phyloP scores from a whole-genome alignment of 208 protist genomes.

The Trypanosoma brucei region DNA sequence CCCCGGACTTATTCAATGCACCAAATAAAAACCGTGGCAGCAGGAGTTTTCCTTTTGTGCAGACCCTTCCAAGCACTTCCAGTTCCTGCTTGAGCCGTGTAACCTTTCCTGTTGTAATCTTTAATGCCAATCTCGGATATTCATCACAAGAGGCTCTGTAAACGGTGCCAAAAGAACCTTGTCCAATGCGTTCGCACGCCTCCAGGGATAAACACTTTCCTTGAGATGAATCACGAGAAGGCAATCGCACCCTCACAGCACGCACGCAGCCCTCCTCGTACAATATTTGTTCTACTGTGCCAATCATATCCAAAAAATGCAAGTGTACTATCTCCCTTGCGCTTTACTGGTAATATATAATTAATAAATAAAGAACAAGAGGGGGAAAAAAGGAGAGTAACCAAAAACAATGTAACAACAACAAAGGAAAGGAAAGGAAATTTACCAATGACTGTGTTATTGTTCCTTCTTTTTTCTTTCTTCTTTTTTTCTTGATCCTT shows the following conservation, averaged over 20 bases:
- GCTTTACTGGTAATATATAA: too few relatives aligned
- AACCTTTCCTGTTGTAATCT: constrained; percentile 79
- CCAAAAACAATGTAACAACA: too few relatives aligned
- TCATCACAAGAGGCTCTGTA: constrained; percentile 69
- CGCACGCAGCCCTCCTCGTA: constrained; percentile 69
- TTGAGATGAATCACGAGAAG: constrained; percentile 27
- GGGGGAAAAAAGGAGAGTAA: too few relatives aligned
- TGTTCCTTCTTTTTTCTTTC: too few relatives aligned
- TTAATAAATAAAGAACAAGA: too few relatives aligned
- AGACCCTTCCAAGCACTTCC: constrained; percentile 75
- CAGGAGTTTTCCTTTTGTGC: constrained; percentile 76
- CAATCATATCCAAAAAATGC: constrained; percentile 40
- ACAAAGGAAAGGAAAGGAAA: too few relatives aligned
- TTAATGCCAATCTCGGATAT: constrained; percentile 74
- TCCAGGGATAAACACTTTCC: constrained; percentile 43
- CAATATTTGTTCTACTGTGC: constrained; percentile 69
- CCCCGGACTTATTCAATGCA: constrained; percentile 68
- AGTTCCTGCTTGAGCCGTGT: constrained; percentile 76
- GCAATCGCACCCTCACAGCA: constrained; percentile 66
- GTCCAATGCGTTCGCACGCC: constrained; percentile 76
- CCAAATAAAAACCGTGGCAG: constrained; percentile 88
- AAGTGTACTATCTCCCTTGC: too few relatives aligned
- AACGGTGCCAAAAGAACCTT: constrained; percentile 86
- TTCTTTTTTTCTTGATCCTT: too few relatives aligned
- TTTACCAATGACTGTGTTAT: too few relatives aligned